Conservation (phyloP, 2,329 filamentous ascomycete genomes). For the Akanthomyces dipterigenus region DNA sequence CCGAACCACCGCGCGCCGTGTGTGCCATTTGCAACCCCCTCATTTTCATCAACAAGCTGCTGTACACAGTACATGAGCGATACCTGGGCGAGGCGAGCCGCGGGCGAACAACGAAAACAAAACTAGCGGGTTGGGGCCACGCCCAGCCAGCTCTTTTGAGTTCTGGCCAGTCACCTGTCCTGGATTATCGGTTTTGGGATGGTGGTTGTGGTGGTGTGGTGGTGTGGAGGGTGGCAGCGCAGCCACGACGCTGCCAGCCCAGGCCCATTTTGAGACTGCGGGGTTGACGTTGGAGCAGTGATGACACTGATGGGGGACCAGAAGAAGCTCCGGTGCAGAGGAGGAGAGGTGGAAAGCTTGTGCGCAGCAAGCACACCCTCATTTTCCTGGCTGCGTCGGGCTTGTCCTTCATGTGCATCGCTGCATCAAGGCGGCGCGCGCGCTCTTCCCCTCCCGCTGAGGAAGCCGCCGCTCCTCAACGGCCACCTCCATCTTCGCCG, state of each 20-base stretch:
- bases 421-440: neutral
- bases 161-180: conserved; percentile 7
- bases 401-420: neutral
- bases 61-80: conserved; percentile 4
- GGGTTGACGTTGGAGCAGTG: conserved; percentile 2
- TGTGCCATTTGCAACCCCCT: conserved; percentile 1
- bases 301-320: neutral
- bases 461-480: neutral
- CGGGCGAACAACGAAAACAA: neutral
- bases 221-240: conserved; percentile 10
- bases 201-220: no score
- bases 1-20: conserved; percentile 1
- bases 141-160: neutral
- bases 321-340: neutral
- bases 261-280: conserved; percentile 7
- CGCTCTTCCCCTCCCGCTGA: neutral
- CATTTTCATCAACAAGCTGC: neutral
- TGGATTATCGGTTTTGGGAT: conserved; percentile 6
- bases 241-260: conserved; percentile 3
- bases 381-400: neutral
- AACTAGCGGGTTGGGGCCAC: neutral
- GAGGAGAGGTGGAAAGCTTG: neutral
- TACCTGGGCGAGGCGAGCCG: neutral
- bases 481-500: neutral
- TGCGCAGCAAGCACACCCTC: neutral